Conservation (phyloP, 768 basidiomycete species). For the Auriscalpium microsporum region DNA sequence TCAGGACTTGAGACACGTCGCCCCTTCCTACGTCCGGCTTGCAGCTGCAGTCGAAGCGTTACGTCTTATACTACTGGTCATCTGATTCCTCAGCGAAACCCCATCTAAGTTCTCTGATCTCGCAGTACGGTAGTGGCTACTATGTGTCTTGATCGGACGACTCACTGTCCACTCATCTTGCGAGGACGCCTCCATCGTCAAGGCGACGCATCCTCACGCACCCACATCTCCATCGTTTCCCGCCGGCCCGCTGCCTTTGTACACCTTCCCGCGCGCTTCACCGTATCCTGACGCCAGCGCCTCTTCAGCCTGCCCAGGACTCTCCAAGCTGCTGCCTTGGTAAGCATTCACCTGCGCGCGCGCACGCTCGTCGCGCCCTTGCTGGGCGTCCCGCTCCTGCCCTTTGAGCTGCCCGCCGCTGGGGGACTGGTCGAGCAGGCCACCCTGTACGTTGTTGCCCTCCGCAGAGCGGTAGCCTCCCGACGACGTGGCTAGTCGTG, state of each 20-base stretch:
- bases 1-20: too few relatives aligned
- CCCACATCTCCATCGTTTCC: slow-evolving; percentile 3
- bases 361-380: slow-evolving; percentile 5
- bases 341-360: neutral
- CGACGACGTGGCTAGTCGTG: slow-evolving; percentile 9
- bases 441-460: neutral
- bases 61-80: too few relatives aligned
- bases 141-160: too few relatives aligned
- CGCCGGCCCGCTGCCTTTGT: neutral
- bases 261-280: slow-evolving; percentile 7
- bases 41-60: too few relatives aligned
- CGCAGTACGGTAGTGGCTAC: too few relatives aligned
- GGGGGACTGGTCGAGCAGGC: slow-evolving; percentile 1
- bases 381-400: slow-evolving; percentile 2
- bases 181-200: too few relatives aligned
- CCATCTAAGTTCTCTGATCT: too few relatives aligned
- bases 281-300: slow-evolving; percentile 11
- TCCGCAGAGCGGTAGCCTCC: slow-evolving; percentile 9
- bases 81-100: too few relatives aligned
- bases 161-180: too few relatives aligned
- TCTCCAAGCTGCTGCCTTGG: slow-evolving; percentile 9
- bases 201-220: neutral
- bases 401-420: neutral
- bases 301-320: slow-evolving; percentile 11
- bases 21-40: too few relatives aligned